phyloP scores from a whole-genome alignment of 2,329 filamentous ascomycete genomes.

The Chrysoporthe deuterocubensis region DNA sequence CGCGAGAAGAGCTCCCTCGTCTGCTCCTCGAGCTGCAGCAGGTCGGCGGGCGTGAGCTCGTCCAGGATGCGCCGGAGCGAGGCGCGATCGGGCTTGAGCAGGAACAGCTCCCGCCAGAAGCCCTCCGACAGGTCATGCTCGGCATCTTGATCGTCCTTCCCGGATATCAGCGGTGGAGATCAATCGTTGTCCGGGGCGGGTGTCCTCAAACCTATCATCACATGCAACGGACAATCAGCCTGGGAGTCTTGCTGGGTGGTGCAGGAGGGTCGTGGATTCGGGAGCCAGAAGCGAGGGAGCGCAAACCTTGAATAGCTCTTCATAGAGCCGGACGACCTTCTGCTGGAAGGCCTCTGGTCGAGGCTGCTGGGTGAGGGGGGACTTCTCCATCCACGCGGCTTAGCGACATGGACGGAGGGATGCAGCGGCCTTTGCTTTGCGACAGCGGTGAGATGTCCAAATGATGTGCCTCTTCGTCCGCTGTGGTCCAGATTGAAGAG shows the following conservation, averaged over 20 bases:
- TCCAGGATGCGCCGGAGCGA: constrained; percentile 72
- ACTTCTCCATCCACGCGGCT: constrained; percentile 71
- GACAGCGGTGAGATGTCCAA: not conserved
- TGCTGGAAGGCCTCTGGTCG: constrained; percentile 90
- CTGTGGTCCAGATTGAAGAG: not conserved
- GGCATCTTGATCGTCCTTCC: constrained; percentile 48
- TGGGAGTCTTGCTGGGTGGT: not conserved
- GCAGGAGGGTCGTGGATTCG: not conserved
- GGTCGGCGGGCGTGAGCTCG: constrained; percentile 71
- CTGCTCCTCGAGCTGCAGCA: constrained; percentile 77
- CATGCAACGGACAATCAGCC: constrained; percentile 22
- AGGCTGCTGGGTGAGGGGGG: constrained; percentile 90
- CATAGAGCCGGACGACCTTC: constrained; percentile 91
- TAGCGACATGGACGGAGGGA: constrained; percentile 15
- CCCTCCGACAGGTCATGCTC: constrained; percentile 77
- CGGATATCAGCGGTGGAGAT: constrained; percentile 19
- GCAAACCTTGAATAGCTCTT: constrained; percentile 76
- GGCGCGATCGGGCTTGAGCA: constrained; percentile 77
- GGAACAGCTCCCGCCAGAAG: constrained; percentile 96
- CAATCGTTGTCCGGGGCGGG: constrained; percentile 12
- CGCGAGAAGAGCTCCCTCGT: constrained; percentile 78
- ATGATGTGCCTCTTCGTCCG: not conserved
- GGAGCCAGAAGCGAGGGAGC: not conserved
- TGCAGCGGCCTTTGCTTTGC: not conserved
- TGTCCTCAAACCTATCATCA: constrained; percentile 26